Base-by-base conservation (phyloP, 176 grass and related monocot genomes). In the Ampelocalamus luodianensis region DNA sequence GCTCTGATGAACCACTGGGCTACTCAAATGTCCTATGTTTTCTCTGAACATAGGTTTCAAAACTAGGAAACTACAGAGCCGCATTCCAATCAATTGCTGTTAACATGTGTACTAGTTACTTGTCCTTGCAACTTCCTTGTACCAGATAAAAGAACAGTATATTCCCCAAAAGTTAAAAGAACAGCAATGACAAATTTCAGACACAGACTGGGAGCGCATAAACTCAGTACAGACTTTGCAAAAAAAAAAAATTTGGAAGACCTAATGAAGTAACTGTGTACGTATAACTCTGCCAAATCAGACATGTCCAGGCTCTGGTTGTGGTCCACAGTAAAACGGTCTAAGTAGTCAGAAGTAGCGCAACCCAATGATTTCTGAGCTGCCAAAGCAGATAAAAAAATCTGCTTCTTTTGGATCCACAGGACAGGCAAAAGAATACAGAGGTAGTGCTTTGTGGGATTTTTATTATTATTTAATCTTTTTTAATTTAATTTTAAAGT, bases 341-440 rank as follows among this genome's bases (percentile, higher is more conserved):
- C 11, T 37, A 43, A 38, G 18, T 16, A 38, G 6, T 56, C 20
- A n/a, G 5, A 2, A 55, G 56, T 58, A 76, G 10, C 11, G 11
- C 15, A 65, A 15, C 18, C 18, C 15, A 59, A 45, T 75, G 70
- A 82, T 75, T 67, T 46, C 9, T 42, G 37, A 81, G 24, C 70
- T 46, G 85, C 45, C 36, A 40, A 58, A 74, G 71, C 26, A 55
- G 55, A 60, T 29, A 55, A 34, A 59, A 42, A 71, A 67, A 17
- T 37, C 38, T n/a, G 26, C 26, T 38, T 20, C 69, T 48, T 40
- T 24, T 24, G 3, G 27, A 65, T 78, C 55, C 20, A 63, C 1
- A 18, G 29, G 29, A 10, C 60, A 37, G 46, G 13, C 38, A 37
- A 79, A 16, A 8, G 2, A n/a, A 11, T 34, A 74, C 20, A 71